Conservation (phyloP, 225 moss, liverwort and hornwort species). For the Physcomitrellopsis africana region DNA sequence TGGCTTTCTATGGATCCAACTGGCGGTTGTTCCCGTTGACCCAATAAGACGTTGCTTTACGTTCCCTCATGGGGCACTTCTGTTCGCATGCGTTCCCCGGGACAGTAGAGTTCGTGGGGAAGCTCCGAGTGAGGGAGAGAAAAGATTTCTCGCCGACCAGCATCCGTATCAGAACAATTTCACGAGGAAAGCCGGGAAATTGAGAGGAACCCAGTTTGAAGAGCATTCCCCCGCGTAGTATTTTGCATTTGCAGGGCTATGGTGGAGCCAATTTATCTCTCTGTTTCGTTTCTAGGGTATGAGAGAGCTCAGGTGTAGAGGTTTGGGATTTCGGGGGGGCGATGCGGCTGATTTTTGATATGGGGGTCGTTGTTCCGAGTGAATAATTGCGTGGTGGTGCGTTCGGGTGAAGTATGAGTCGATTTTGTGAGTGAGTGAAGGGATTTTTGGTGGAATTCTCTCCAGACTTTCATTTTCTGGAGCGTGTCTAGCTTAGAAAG, state of each 20-base stretch:
- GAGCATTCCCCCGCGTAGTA: neutral
- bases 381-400: neutral
- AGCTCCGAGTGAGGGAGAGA: no score
- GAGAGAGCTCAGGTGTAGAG: neutral
- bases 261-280: neutral
- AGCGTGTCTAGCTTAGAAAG: neutral
- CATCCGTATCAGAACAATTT: neutral
- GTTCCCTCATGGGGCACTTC: no score
- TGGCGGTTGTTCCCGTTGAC: no score
- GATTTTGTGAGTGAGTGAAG: neutral
- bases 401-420: neutral
- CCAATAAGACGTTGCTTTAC: no score
- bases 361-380: neutral
- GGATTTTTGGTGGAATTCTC: no score
- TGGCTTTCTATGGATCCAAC: no score
- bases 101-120: no score
- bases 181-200: neutral
- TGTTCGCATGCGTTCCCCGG: no score
- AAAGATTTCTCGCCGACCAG: neutral
- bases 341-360: neutral
- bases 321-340: neutral
- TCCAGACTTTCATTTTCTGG: neutral
- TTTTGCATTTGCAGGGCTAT: neutral
- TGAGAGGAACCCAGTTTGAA: neutral
- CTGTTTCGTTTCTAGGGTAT: neutral